A percentile compares a stretch with the other conserved stretches of the same genome.
These are phyloP conservation scores for Trichoderma breve DNA, from an alignment of 2,329 filamentous ascomycete species.

Conservation along the genomic window DNA sequence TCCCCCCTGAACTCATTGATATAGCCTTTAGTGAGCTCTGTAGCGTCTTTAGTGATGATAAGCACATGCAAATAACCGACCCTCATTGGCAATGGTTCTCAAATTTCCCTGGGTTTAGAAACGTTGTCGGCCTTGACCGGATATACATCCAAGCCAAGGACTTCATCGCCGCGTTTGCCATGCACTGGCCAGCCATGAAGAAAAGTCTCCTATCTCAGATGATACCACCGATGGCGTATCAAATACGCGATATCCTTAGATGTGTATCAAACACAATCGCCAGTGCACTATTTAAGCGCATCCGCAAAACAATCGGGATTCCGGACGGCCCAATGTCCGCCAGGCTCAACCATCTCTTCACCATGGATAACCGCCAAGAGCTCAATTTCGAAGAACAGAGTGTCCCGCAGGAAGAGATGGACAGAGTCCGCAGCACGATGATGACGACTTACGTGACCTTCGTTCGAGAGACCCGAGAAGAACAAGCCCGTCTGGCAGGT, in stretches of 20 bases:
- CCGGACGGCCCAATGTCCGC: conserved; percentile 22
- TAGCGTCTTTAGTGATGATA: conserved; percentile 27
- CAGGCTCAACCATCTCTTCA: conserved; percentile 28
- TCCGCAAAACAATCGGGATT: conserved; percentile 29
- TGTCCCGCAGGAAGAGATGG: neutral
- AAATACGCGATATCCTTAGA: conserved; percentile 26
- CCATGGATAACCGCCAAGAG: conserved; percentile 28
- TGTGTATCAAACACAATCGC: conserved; percentile 30
- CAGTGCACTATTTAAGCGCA: conserved; percentile 32
- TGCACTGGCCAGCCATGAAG: conserved; percentile 26
- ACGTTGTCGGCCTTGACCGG: neutral
- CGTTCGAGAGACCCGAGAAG: neutral
- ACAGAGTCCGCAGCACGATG: neutral
- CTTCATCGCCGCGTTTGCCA: conserved; percentile 28
- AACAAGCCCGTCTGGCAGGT: neutral
- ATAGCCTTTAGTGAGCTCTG: conserved; percentile 25
- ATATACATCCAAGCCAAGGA: conserved; percentile 19
- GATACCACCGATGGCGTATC: conserved; percentile 32
- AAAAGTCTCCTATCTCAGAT: conserved; percentile 21
- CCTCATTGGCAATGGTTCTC: conserved; percentile 32
- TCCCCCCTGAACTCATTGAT: conserved; percentile 23
- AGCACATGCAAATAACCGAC: conserved; percentile 25
- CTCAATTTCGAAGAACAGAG: neutral
- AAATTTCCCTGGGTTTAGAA: conserved; percentile 26
- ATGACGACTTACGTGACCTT: neutral